Evolutionary conservation across 225 moss, liverwort and hornwort genomes (phyloP).

Genomic region (Physcomitrium patens): DNA sequence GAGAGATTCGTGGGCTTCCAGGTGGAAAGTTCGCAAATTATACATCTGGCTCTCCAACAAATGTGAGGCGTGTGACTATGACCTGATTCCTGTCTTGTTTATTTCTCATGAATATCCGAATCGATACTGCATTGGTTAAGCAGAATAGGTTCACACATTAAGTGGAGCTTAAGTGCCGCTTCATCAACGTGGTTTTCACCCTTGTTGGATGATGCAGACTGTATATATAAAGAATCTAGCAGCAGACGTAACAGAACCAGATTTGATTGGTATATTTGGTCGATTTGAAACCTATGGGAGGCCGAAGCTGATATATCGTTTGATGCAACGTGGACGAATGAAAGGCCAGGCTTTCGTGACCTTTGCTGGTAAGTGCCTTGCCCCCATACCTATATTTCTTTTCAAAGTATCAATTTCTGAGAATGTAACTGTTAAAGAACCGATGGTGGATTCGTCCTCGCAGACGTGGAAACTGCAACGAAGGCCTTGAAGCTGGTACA

Average conservation of each 20-base stretch:
- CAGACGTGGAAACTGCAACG: conserved; percentile 49
- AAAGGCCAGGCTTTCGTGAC: conserved; percentile 61
- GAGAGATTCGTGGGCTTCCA: conserved; percentile 46
- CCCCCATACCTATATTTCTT: neutral
- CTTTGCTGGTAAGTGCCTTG: conserved; percentile 45
- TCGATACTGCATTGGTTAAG: neutral
- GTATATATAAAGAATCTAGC: conserved; percentile 59
- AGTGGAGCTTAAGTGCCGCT: neutral
- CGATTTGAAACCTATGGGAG: conserved; percentile 41
- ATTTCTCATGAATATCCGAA: neutral
- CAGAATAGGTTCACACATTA: neutral
- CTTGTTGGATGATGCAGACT: conserved; percentile 44
- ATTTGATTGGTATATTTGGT: conserved; percentile 48
- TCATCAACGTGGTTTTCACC: neutral
- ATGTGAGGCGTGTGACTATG: conserved; percentile 37
- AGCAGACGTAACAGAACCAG: conserved; percentile 40
- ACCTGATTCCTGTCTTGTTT: neutral
- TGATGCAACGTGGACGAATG: conserved; percentile 70
- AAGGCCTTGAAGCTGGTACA: conserved; percentile 50
- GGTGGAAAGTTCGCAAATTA: conserved; percentile 58
- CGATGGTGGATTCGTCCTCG: neutral
- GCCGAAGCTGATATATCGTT: conserved; percentile 42
- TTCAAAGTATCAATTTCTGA: neutral
- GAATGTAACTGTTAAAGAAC: neutral
- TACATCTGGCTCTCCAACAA: conserved; percentile 44